Conservation (phyloP, 2,329 filamentous ascomycete genomes). For the Paecilomyces niveus region DNA sequence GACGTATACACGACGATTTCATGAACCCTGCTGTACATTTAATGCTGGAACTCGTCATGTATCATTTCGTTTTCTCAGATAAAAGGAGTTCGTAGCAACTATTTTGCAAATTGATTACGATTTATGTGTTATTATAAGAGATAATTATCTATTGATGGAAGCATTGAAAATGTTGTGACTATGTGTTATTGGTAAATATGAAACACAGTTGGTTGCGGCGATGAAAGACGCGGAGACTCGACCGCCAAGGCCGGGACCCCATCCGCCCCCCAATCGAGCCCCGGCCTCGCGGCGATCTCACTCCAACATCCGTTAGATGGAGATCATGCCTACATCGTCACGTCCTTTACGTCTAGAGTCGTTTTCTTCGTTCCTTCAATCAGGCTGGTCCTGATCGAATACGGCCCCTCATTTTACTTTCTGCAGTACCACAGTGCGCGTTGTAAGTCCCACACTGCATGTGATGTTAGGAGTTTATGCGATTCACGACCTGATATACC, state of each 20-base stretch:
- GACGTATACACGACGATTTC: not conserved
- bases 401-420: constrained; percentile 6
- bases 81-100: not conserved
- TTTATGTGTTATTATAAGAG: not conserved
- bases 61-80: not conserved
- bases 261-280: constrained; percentile 8
- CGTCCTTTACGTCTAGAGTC: not conserved
- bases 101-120: not conserved
- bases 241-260: not conserved
- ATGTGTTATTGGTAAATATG: not conserved
- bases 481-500: not conserved
- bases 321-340: not conserved
- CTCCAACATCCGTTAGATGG: constrained; percentile 2
- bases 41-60: not conserved
- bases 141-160: not conserved
- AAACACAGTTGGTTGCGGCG: not conserved
- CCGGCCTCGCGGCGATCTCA: constrained; percentile 4
- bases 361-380: constrained; percentile 1
- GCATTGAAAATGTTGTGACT: not conserved
- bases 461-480: constrained; percentile 1
- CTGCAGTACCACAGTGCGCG: not conserved
- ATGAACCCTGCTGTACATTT: not conserved
- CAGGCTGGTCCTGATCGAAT: constrained; percentile 29
- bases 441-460: not conserved
- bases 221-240: not conserved